Evolutionary conservation across 495 filamentous ascomycete genomes (phyloP).

Genomic region (Echria macrotheca): DNA sequence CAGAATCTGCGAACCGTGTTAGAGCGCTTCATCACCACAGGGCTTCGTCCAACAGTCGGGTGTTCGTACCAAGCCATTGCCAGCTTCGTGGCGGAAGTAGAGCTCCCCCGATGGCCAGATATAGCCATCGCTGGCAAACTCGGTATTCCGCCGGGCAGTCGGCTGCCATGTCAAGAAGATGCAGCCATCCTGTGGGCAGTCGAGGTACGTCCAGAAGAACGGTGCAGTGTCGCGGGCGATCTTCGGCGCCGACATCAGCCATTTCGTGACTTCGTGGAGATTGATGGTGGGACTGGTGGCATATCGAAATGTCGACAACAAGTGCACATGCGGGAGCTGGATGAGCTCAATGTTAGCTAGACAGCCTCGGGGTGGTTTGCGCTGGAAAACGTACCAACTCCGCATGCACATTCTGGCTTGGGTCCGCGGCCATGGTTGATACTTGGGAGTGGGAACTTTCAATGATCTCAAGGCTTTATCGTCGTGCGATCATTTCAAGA

Average conservation of each 20-base stretch:
- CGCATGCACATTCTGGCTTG: conserved; percentile 33
- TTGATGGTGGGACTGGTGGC: conserved; percentile 60
- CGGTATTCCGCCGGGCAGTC: conserved; percentile 53
- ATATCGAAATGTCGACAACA: conserved; percentile 71
- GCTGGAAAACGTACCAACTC: conserved; percentile 28
- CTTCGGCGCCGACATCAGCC: conserved; percentile 71
- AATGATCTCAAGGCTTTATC: too few relatives aligned
- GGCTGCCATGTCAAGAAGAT: conserved; percentile 87
- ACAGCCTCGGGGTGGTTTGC: too few relatives aligned
- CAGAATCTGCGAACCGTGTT: conserved; percentile 40
- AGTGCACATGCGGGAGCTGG: conserved; percentile 83
- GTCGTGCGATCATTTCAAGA: too few relatives aligned
- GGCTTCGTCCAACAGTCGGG: neutral
- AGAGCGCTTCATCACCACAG: neutral
- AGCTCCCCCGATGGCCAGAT: conserved; percentile 80
- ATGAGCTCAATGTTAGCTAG: too few relatives aligned
- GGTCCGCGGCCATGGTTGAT: conserved; percentile 17
- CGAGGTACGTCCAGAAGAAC: conserved; percentile 88
- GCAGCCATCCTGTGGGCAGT: conserved; percentile 71
- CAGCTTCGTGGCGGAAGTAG: conserved; percentile 59
- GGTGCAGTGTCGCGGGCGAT: conserved; percentile 68
- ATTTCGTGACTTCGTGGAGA: conserved; percentile 65
- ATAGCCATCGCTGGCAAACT: conserved; percentile 85
- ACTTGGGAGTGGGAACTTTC: neutral
- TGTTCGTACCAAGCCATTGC: conserved; percentile 66